phyloP scores from a whole-genome alignment of 345 rosid genomes.

The Bretschneidera sinensis region DNA sequence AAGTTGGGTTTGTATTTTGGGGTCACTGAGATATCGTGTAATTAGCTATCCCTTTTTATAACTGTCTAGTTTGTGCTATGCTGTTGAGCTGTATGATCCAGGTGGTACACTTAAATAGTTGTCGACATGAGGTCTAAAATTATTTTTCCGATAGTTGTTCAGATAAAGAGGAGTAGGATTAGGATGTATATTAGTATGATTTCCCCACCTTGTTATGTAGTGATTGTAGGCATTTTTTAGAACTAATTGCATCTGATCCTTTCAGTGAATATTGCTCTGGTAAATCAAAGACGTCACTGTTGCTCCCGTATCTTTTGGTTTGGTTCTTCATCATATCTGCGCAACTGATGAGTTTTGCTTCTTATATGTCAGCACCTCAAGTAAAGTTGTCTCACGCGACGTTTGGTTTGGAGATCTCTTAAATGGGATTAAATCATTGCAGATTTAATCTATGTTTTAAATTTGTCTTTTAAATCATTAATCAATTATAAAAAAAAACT shows the following conservation, averaged over 20 bases:
- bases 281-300: too few species aligned
- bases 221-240: conserved; percentile 13
- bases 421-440: too few species aligned
- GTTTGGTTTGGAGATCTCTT: too few species aligned
- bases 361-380: too few species aligned
- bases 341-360: too few species aligned
- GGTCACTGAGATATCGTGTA: conserved; percentile 23
- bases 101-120: conserved; percentile 21
- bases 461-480: too few species aligned
- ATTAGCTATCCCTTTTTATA: conserved; percentile 24
- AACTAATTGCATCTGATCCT: not conserved
- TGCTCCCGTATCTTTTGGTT: too few species aligned
- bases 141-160: conserved; percentile 18
- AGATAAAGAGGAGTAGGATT: conserved; percentile 33
- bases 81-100: conserved; percentile 34
- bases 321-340: too few species aligned
- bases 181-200: conserved; percentile 32
- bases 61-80: conserved; percentile 20
- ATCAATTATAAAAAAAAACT: too few species aligned
- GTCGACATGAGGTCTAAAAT: conserved; percentile 15
- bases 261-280: not conserved
- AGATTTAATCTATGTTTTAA: too few species aligned
- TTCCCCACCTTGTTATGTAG: conserved; percentile 8
- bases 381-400: too few species aligned
- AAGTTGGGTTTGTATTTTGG: conserved; percentile 2